These are phyloP conservation scores for Penicillium flavigenum DNA, from an alignment of 495 filamentous ascomycete species.

Conservation along the genomic window DNA sequence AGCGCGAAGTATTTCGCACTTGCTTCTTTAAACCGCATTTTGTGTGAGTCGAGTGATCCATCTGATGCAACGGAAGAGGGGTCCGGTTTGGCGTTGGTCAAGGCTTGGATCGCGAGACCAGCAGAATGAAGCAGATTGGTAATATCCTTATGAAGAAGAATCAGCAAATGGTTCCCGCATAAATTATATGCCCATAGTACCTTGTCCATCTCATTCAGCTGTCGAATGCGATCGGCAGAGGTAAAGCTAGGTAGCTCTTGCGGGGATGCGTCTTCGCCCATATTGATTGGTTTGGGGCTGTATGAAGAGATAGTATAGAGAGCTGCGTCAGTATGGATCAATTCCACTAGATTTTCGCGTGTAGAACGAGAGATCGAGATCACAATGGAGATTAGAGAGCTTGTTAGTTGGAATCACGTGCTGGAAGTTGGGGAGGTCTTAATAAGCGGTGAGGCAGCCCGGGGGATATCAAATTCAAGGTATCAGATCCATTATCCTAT, in stretches of 20 bases:
- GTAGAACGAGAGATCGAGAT: neutral
- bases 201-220: constrained; percentile 73
- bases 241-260: constrained; percentile 45
- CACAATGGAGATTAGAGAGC: neutral
- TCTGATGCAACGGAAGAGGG: constrained; percentile 26
- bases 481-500: constrained; percentile 8
- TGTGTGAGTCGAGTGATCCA: constrained; percentile 51
- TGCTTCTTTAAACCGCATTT: constrained; percentile 58
- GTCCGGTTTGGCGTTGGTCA: constrained; percentile 54
- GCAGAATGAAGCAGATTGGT: constrained; percentile 64
- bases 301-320: neutral
- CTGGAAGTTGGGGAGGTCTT: constrained; percentile 21
- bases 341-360: neutral
- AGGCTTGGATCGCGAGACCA: constrained; percentile 65
- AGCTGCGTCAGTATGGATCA: neutral
- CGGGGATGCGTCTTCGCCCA: neutral
- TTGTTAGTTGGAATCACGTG: constrained; percentile 24
- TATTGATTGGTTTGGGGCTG: neutral
- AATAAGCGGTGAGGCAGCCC: constrained; percentile 14
- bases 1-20: constrained; percentile 68
- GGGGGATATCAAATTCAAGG: constrained; percentile 23
- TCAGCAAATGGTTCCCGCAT: neutral
- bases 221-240: constrained; percentile 69
- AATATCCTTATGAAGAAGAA: constrained; percentile 44
- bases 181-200: constrained; percentile 36